Base-by-base conservation (phyloP, 768 basidiomycete genomes). In the Rhodotorula paludigena region DNA sequence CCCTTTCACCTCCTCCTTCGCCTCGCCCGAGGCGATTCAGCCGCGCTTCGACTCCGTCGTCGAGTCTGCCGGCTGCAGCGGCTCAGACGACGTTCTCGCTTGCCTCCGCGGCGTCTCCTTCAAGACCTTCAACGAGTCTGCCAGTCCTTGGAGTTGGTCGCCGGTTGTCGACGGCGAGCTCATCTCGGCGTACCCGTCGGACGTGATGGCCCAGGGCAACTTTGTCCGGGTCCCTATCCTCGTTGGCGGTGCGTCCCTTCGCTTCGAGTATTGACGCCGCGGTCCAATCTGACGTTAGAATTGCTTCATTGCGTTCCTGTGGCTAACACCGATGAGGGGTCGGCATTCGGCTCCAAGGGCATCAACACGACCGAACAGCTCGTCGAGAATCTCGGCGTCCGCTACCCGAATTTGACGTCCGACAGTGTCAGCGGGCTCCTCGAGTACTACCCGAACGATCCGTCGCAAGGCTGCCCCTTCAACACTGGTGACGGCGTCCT, bases 401-500 rank as follows among this genome's bases (percentile, higher is more conserved):
- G 42, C 18, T 60, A 56, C 62, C 47, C 60, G 18, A 23, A 39
- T 30, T 39, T 72, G 20, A 48, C 56, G 23, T 53, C 58, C 38
- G 32, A 44, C 21, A 66, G 63, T 21, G 30, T 69, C 54, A 42
- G 55, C 2, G 10, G 56, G 18, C 48, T 74, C 57, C 60, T 65
- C n/a, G 57, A 54, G 20, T 32, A 57, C 1, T 75, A 68, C 57
- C 63, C 71, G 23, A 45, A 69, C 36, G 68, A 72, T 21, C 69
- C 60, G 0, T 39, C 55, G 1, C n/a, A 52, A 23, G 74, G 74
- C 6, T 72, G 65, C 53, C 74, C 74, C 0, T 74, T 57, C 71
- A 51, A 60, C 47, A 74, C 73, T 1, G 74, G 74, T 11, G 73
- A 73, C 41, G 63, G 58, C 1, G 51, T 69, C 38, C 56, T 72